Base-by-base conservation (phyloP, 805 yeast genomes). In the Ogataea trehalophila region DNA sequence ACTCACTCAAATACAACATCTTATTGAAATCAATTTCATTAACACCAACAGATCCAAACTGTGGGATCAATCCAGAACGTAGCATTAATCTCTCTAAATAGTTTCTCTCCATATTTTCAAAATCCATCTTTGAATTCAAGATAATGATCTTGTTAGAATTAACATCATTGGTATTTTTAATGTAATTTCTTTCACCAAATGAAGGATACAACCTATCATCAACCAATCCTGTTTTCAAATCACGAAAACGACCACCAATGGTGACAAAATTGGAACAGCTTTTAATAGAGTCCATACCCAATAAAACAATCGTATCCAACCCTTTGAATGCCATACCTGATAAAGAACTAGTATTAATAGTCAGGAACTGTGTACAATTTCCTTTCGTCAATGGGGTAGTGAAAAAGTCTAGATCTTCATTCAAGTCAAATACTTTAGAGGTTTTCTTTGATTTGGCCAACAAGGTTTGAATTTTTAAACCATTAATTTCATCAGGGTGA, bases 241-340 rank as follows among this genome's bases (percentile, higher is more conserved):
- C 41, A 37, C 71, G 55, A 45, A 62, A 55, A 37, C 68, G 52
- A 4, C 69, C 65, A 0, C 57, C 52, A 1, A 67, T 41, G 17
- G 50, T 49, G 2, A 58, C 55, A 39, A 68, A 54, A 9, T 50
- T 45, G 1, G 54, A 41, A 3, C 48, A 29, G 37, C 52, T 59
- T 41, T 59, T 55, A 8, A 69, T 51, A 1, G 66, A 48, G 43
- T 69, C 70, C 8, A 63, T 46, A 2, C 73, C 73, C 6, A 68
- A 50, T 20, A 63, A 49, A 15, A 69, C 44, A 1, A 63, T 53
- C 6, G 56, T 48, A 9, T 56, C 47, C n/a, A 66, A 47, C 3
- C 60, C 60, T 31, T 57, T 51, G 43, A 67, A 57, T 1, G 60
- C 48, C 18, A 64, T 15, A 6, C 72, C 69, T 3, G 57, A 43